phyloP scores from a whole-genome alignment of 345 rosid species.

The Firmiana major region DNA sequence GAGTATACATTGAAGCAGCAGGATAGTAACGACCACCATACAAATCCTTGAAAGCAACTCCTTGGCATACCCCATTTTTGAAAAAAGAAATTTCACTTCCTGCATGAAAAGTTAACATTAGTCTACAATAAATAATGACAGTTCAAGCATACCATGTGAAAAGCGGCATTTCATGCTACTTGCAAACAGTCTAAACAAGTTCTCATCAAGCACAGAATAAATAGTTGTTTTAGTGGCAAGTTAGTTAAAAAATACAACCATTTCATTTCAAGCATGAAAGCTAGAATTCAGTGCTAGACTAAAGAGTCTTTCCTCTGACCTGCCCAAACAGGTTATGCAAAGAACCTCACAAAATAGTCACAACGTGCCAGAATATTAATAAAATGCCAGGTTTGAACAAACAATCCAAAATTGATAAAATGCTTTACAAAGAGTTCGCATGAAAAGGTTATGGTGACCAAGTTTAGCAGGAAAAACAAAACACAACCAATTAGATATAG shows the following conservation, averaged over 20 bases:
- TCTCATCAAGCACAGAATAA: not conserved
- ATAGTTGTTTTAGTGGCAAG: not conserved
- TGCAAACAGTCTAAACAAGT: not conserved
- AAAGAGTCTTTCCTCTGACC: not conserved
- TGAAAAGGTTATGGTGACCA: not conserved
- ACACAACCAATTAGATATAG: not conserved
- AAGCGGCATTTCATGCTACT: not conserved
- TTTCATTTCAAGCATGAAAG: not conserved
- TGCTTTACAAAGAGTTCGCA: not conserved
- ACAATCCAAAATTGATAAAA: not conserved
- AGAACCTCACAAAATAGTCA: not conserved
- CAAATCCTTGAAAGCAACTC: conserved; percentile 83
- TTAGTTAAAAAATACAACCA: not conserved
- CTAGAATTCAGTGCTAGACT: not conserved
- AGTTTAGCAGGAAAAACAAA: not conserved
- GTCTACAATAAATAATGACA: not conserved
- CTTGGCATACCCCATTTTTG: conserved; percentile 85
- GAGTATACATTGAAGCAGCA: conserved; percentile 98
- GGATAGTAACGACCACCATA: conserved; percentile 88
- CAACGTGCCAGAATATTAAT: not conserved
- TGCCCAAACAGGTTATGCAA: not conserved
- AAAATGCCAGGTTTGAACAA: not conserved
- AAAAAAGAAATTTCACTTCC: conserved; percentile 97
- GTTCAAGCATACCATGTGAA: conserved; percentile 9
- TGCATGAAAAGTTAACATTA: conserved; percentile 31